Base-by-base conservation (phyloP, 176 grass and related monocot species). In the Pharus latifolius region DNA sequence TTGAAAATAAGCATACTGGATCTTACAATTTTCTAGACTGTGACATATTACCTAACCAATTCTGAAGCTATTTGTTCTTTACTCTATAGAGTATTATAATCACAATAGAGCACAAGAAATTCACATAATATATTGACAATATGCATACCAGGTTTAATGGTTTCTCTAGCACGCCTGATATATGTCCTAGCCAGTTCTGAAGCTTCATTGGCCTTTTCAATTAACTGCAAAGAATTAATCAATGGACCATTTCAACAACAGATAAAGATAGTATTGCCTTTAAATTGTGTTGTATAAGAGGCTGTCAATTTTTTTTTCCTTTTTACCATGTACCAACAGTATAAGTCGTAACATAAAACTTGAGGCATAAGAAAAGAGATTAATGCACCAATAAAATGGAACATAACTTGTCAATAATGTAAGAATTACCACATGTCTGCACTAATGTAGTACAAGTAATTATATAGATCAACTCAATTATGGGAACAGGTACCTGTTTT, bases 111-210 rank as follows among this genome's bases (percentile, higher is more conserved):
- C 68, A 40, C 31, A 76, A 5, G 34, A 77, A 1, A 53, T 61
- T 74, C 55, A 61, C 42, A 22, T 29, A 67, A 56, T 45, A 25
- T 66, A 41, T 14, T 51, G 7, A 49, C 63, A 71, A 65, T 64
- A 41, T 51, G 6, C 71, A 65, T 91, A 99, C 95, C 90, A 49
- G 69, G 52, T 67, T 75, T 85, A 46, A 59, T 26, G 16, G 67
- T 51, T 83, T 99, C 90, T 86, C 87, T 82, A 49, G 89, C 84
- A 73, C 17, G 84, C 52, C 75, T 88, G 65, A 99, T 83, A 56
- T 84, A 91, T 49, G 58, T 42, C 56, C 69, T 94, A 34, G 95
- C 84, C 68, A 88, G 35, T 77, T 94, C 90, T 81, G 84, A 86
- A 67, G 95, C 95, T 62, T 20, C 76, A 91, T 57, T 79, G 30